Evolutionary conservation across 176 grass and related monocot species (phyloP).

Genomic region (Thalia dealbata): DNA sequence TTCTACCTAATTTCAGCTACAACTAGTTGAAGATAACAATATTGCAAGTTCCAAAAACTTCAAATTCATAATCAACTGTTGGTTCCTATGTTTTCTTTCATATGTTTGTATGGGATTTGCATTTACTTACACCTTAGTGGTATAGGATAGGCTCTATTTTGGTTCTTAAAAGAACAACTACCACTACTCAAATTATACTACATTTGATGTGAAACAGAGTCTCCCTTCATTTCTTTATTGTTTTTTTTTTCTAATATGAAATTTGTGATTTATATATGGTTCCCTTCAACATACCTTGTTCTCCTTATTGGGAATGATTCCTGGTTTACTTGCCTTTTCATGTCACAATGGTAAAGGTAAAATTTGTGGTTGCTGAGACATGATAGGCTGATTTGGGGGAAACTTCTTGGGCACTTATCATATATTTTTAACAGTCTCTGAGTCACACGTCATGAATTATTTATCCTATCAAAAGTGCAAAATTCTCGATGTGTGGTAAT

Average conservation of each 20-base stretch:
- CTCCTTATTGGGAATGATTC: background rate
- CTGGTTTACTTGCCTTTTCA: background rate
- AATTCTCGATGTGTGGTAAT: background rate
- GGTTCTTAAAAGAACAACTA: too few relatives aligned
- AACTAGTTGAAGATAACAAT: background rate
- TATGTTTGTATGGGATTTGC: background rate
- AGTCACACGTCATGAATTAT: background rate
- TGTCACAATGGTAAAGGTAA: background rate
- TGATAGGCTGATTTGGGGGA: background rate
- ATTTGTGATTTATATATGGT: background rate
- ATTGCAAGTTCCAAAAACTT: background rate
- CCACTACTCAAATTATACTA: too few relatives aligned
- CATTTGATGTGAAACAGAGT: too few relatives aligned
- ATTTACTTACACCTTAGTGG: background rate
- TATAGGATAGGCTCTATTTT: too few relatives aligned
- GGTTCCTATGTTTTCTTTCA: background rate
- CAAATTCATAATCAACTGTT: background rate
- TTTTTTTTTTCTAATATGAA: too few relatives aligned
- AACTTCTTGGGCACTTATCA: background rate
- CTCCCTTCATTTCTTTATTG: too few relatives aligned
- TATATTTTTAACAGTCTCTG: background rate
- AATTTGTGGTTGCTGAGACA: background rate
- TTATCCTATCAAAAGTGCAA: background rate
- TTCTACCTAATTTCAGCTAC: background rate
- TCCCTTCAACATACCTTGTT: background rate